Conservation (phyloP, 1,284 basidiomycete genomes). For the Boletus semigastroideus region DNA sequence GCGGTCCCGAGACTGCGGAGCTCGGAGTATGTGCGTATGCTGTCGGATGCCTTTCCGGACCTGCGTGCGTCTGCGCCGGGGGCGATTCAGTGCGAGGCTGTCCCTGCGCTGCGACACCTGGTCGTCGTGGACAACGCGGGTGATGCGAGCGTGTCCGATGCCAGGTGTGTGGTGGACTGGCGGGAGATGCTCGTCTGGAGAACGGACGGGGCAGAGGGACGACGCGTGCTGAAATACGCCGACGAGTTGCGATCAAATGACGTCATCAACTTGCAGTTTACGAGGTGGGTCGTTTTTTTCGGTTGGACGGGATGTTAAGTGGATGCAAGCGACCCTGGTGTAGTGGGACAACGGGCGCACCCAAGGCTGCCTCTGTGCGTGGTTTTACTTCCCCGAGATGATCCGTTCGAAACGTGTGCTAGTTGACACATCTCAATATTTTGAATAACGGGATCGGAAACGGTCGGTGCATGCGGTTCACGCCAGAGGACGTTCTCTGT, state of each 20-base stretch:
- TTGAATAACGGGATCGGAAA: conserved; percentile 78
- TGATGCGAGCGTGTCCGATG: conserved; percentile 39
- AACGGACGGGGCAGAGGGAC: conserved; percentile 45
- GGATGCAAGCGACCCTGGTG: conserved; percentile 1
- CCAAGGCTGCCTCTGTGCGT: conserved; percentile 76
- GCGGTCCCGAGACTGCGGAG: conserved; percentile 69
- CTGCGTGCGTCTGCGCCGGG: conserved; percentile 52
- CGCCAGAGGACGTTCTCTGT: conserved; percentile 67
- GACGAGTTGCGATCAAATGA: conserved; percentile 56
- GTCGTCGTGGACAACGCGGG: conserved; percentile 67
- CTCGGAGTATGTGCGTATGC: conserved; percentile 60
- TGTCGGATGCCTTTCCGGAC: conserved; percentile 60
- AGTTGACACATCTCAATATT: conserved; percentile 77
- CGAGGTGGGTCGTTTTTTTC: conserved; percentile 50
- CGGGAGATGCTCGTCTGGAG: conserved; percentile 64
- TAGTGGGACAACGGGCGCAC: conserved; percentile 77
- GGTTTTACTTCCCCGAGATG: background rate
- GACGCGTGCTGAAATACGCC: conserved; percentile 41
- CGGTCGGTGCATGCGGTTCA: conserved; percentile 68
- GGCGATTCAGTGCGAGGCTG: conserved; percentile 55
- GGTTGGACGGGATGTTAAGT: background rate
- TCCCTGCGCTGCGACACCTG: conserved; percentile 67
- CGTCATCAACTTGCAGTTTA: conserved; percentile 80
- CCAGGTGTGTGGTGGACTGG: conserved; percentile 62
- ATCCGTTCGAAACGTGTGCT: background rate